Evolutionary conservation across 768 basidiomycete species (phyloP).

Genomic region (Psilocybe azurescens): DNA sequence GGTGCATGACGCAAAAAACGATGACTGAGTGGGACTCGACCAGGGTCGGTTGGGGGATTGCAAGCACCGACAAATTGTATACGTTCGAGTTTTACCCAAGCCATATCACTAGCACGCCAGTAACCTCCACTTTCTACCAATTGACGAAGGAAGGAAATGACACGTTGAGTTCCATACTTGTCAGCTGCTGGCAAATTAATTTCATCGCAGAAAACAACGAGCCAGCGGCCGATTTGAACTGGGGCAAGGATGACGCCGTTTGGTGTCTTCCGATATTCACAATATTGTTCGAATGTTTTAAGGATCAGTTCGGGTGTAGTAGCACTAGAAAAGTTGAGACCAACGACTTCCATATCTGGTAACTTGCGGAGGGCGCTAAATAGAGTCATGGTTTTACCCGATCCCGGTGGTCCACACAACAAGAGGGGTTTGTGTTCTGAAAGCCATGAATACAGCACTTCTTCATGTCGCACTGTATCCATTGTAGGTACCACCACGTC

Average conservation of each 20-base stretch:
- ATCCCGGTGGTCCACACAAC: conserved; percentile 99
- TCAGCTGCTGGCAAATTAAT: conserved; percentile 97
- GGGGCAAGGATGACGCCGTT: conserved; percentile 97
- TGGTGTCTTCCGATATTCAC: conserved; percentile 98
- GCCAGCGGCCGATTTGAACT: conserved; percentile 94
- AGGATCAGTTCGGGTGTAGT: conserved; percentile 97
- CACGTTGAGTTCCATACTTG: conserved; percentile 98
- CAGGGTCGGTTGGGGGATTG: conserved; percentile 98
- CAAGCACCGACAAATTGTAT: conserved; percentile 99
- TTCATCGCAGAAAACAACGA: conserved; percentile 99
- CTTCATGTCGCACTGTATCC: conserved; percentile 98
- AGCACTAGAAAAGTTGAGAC: conserved; percentile 98
- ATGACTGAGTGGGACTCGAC: conserved; percentile 97
- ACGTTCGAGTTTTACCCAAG: conserved; percentile 98
- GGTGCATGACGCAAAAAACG: conserved; percentile 98
- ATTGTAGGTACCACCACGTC: conserved; percentile 98
- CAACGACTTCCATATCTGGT: conserved; percentile 98
- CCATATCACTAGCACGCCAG: conserved; percentile 92
- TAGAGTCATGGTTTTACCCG: conserved; percentile 99
- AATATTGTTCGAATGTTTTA: conserved; percentile 99
- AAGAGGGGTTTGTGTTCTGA: conserved; percentile 98
- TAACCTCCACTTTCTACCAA: conserved; percentile 94
- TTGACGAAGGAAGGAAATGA: conserved; percentile 98
- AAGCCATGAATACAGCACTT: conserved; percentile 98
- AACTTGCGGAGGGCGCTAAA: conserved; percentile 97